Base-by-base conservation (phyloP, 768 basidiomycete genomes). In the Mycena filopes region DNA sequence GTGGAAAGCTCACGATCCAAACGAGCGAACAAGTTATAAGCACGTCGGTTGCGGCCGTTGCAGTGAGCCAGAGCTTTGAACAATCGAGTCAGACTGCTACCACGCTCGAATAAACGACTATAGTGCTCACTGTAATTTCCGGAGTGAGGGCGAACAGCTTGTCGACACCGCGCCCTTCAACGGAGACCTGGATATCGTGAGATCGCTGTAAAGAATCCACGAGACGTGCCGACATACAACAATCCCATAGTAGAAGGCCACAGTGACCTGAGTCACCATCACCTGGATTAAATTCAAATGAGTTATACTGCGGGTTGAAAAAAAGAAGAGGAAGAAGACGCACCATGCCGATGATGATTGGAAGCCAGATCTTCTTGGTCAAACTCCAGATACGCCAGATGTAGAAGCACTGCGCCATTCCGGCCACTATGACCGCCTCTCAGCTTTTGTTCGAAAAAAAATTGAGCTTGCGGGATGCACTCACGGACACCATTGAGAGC, bases 21-120 rank as follows among this genome's bases (percentile, higher is more conserved):
- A 55, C 38, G 18, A 48, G 25, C 75, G 79, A 61, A 69, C 63
- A 75, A 74, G 79, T 75, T 63, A 57, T 70, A 45, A 70, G 43
- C 4, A 62, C 20, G 42, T 70, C 63, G 28, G 50, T 55, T 12
- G 50, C 53, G 12, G 58, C 48, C 21, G n/a, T 46, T 11, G 41
- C 53, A 16, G 31, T 51, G 29, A 70, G 50, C 62, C 62, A 63
- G 55, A 65, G 25, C 77, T 16, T 23, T 25, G 10, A 10, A 21
- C 23, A 36, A 36, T 15, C 16, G 15, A 33, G 33, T 33, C 4
- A 10, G 28, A 16, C 10, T n/a, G 28, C 25, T 16, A 15, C n/a
- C n/a, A n/a, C 8, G 28, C 18, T 43, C 12, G 13, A 12, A 56
- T 6, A 13, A 26, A n/a, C 3, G 8, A 11, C 3, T 41, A 29